Base-by-base conservation (phyloP, 495 filamentous ascomycete genomes). In the Aspergillus avenaceus region DNA sequence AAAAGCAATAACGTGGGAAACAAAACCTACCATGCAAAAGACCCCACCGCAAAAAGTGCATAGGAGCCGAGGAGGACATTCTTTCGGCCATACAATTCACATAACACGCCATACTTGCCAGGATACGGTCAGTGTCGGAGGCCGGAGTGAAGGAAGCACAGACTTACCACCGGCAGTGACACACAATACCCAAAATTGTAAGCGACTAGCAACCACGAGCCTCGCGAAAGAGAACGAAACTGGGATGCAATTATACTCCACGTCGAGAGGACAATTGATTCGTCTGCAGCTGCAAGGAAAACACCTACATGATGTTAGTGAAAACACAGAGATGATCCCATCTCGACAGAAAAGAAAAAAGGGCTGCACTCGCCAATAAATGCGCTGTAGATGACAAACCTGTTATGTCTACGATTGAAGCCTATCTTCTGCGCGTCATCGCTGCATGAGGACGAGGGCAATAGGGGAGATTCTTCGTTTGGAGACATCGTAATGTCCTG, bases 101-200 rank as follows among this genome's bases (percentile, higher is more conserved):
- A 62, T 11, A 63, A 25, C 1, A 18, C 36, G 9, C 63, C 62
- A 49, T 65, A 69, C 63, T 69, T 28, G 5, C 8, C 12, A 37
- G 42, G n/a, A 4, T n/a, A 41, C 14, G 3, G 37, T 34, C 34
- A 47, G 19, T 16, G 6, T 19, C 19, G 13, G 19, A 24, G 13
- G 27, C 5, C 16, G 9, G 19, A 40, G 19, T 2, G 8, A 32
- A 8, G 7, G 23, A 16, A 38, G 14, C 3, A 28, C 23, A 22
- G 0, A 61, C 58, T 54, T 37, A 72, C 69, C 46, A 69, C 56
- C 12, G 69, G 65, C 23, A 67, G 49, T 5, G 69, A 60, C 6
- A 67, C 54, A 45, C 66, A 65, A 31, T 59, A 70, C 18, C 65
- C 69, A 31, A 70, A 59, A 37, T 60, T 63, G 44, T 70, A 72